These are phyloP conservation scores for Fusarium continuum DNA, from an alignment of 2,329 filamentous ascomycete species.

Conservation along the genomic window DNA sequence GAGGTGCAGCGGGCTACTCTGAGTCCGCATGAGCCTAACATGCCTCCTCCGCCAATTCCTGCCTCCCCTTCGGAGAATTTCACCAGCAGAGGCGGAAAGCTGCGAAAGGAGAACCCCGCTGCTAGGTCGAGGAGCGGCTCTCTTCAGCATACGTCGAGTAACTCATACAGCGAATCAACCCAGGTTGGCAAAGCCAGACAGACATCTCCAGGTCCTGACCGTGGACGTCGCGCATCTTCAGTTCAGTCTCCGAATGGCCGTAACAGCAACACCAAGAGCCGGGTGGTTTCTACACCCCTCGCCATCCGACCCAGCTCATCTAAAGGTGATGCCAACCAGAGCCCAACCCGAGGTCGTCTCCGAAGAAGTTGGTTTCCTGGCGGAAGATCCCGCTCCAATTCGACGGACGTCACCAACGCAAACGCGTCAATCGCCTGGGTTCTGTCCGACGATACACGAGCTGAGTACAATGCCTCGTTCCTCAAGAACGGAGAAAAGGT, in stretches of 20 bases:
- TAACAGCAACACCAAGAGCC: slow-evolving; percentile 43
- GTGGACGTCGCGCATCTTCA: slow-evolving; percentile 58
- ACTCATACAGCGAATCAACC: slow-evolving; percentile 22
- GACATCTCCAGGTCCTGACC: slow-evolving; percentile 50
- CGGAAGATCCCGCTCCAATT: slow-evolving; percentile 61
- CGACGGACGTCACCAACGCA: slow-evolving; percentile 46
- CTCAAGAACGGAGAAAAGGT: slow-evolving; percentile 66
- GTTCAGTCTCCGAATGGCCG: slow-evolving; percentile 53
- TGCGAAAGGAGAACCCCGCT: slow-evolving; percentile 46
- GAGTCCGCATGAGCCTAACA: slow-evolving; percentile 35
- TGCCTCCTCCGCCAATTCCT: slow-evolving; percentile 22
- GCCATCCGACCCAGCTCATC: slow-evolving; percentile 41
- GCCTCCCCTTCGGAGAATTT: slow-evolving; percentile 30
- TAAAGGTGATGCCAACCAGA: slow-evolving; percentile 52
- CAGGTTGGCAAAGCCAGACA: slow-evolving; percentile 39
- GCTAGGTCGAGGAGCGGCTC: slow-evolving; percentile 48
- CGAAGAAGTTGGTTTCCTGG: slow-evolving; percentile 65
- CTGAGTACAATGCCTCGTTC: slow-evolving; percentile 65
- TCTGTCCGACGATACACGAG: slow-evolving; percentile 59
- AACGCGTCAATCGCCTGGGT: slow-evolving; percentile 60
- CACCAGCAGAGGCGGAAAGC: slow-evolving; percentile 37
- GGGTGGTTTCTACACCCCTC: slow-evolving; percentile 47
- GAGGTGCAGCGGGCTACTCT: slow-evolving; percentile 38
- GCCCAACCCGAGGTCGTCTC: slow-evolving; percentile 56
- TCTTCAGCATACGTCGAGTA: slow-evolving; percentile 39